A percentile compares a stretch with the other conserved stretches of the same genome.
These are phyloP conservation scores for Aspergillus sp. DNA, from an alignment of 2,329 filamentous ascomycete species.

Conservation along the genomic window DNA sequence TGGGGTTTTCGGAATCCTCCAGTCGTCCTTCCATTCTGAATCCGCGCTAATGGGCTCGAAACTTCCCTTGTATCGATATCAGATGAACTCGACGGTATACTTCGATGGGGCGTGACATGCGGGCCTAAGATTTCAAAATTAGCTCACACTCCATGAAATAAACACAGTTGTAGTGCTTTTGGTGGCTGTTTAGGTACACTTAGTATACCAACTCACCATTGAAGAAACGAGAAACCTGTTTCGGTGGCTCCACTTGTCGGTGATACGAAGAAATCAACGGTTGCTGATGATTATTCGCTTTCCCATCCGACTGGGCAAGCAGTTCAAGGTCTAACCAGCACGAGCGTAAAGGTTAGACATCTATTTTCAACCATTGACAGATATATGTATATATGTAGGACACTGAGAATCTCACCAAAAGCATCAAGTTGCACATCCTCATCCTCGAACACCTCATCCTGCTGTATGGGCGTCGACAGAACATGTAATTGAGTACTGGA, in stretches of 20 bases:
- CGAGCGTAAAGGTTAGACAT: not conserved
- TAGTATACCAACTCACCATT: conserved; percentile 23
- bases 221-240: conserved; percentile 30
- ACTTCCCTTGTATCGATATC: conserved; percentile 21
- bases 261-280: not conserved
- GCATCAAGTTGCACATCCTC: conserved; percentile 44
- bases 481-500: not conserved
- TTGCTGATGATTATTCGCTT: conserved; percentile 9
- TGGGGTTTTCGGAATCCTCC: not conserved
- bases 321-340: conserved; percentile 35
- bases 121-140: conserved; percentile 13
- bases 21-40: conserved; percentile 19
- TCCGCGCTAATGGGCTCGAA: conserved; percentile 34
- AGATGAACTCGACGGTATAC: conserved; percentile 28
- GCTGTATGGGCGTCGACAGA: not conserved
- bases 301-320: conserved; percentile 31
- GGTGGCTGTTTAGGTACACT: too few species aligned
- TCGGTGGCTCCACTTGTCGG: not conserved
- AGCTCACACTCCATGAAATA: not conserved
- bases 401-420: conserved; percentile 45
- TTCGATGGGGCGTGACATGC: conserved; percentile 23
- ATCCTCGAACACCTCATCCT: conserved; percentile 24
- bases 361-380: not conserved
- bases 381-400: not conserved
- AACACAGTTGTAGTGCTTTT: not conserved